These are phyloP conservation scores for Coemansia guatemalensis DNA, from an alignment of 192 early-diverging fungal species.

Conservation along the genomic window DNA sequence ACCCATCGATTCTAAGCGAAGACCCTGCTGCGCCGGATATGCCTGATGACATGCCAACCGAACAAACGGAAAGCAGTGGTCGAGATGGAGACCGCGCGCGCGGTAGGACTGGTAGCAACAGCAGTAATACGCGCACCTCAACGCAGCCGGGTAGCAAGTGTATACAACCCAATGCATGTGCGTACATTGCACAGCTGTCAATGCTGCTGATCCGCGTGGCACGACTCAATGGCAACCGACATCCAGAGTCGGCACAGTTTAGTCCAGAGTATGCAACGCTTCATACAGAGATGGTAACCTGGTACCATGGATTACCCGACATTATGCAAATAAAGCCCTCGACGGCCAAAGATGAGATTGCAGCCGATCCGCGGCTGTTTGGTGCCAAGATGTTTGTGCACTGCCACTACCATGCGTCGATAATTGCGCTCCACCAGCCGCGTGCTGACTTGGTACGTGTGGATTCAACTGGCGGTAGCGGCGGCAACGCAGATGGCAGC, in stretches of 20 bases:
- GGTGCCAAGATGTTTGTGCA: slow-evolving; percentile 54
- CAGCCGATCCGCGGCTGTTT: slow-evolving; percentile 29
- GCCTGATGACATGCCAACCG: neutral
- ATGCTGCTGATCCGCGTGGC: slow-evolving; percentile 50
- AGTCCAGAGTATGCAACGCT: slow-evolving; percentile 46
- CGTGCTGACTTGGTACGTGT: slow-evolving; percentile 51
- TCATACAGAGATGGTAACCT: slow-evolving; percentile 50
- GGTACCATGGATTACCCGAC: slow-evolving; percentile 47
- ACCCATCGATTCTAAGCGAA: slow-evolving; percentile 23
- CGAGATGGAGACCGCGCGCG: neutral
- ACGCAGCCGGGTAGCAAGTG: neutral
- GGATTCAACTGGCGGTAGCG: slow-evolving; percentile 16
- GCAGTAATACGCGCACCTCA: neutral
- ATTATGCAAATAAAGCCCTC: slow-evolving; percentile 37
- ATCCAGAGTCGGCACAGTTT: slow-evolving; percentile 53
- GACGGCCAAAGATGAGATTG: slow-evolving; percentile 28
- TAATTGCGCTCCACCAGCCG: slow-evolving; percentile 54
- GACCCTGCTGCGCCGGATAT: neutral
- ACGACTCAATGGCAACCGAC: slow-evolving; percentile 51
- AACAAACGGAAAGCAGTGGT: neutral
- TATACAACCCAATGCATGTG: slow-evolving; percentile 23
- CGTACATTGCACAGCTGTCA: slow-evolving; percentile 42
- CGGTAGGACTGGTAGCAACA: neutral
- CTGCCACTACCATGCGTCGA: slow-evolving; percentile 52
- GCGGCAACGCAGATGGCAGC: neutral